Percentiles rank a stretch among this genome's conserved stretches.
Evolutionary conservation across 192 early-diverging fungal genomes (phyloP).

Genomic region (Coemansia sp.): DNA sequence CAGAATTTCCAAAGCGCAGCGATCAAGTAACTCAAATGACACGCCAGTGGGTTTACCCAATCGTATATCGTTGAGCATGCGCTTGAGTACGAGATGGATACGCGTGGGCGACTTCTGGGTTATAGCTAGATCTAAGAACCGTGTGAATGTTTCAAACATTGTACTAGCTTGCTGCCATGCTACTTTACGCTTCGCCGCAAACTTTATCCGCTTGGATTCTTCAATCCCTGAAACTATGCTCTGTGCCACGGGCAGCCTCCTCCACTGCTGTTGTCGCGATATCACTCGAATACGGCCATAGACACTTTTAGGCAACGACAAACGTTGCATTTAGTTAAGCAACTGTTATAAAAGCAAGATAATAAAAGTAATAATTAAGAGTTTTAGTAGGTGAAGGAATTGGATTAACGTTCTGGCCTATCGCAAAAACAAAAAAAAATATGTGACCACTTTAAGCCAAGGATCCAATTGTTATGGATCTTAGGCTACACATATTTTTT

Average conservation of each 20-base stretch:
- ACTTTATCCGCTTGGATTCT: constrained; percentile 12
- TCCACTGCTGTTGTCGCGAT: neutral
- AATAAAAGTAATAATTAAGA: neutral
- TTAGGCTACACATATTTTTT: neutral
- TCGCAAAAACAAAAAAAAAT: neutral
- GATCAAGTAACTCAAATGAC: constrained; percentile 6
- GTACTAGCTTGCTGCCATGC: constrained; percentile 29
- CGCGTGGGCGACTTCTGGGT: neutral
- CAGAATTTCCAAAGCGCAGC: constrained; percentile 15
- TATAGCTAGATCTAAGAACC: constrained; percentile 18
- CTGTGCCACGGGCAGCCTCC: constrained; percentile 4
- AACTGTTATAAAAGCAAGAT: neutral
- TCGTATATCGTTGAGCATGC: constrained; percentile 17
- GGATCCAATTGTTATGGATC: neutral
- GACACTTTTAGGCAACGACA: constrained; percentile 5
- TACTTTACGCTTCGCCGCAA: constrained; percentile 18
- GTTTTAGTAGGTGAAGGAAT: neutral
- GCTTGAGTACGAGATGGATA: constrained; percentile 14
- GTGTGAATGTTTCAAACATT: constrained; percentile 5
- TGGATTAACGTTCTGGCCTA: neutral
- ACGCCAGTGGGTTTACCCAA: constrained; percentile 15
- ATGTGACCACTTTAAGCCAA: neutral
- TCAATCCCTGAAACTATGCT: constrained; percentile 4
- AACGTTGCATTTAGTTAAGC: neutral
- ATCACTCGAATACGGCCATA: constrained; percentile 3